Base-by-base conservation (phyloP, 2,329 filamentous ascomycete species). In the Drechslerella stenobrocha region DNA sequence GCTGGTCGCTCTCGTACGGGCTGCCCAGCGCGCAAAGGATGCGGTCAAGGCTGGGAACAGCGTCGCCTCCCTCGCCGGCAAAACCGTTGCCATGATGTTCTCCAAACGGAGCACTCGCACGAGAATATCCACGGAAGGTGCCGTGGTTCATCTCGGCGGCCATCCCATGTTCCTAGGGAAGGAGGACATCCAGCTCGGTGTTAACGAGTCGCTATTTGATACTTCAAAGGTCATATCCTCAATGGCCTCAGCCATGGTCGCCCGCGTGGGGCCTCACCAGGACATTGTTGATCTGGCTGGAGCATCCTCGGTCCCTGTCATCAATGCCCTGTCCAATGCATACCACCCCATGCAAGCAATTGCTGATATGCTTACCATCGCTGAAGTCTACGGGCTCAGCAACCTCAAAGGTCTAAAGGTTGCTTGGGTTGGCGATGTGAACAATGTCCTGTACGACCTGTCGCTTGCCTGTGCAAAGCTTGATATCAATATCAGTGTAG, bases 161-260 rank as follows among this genome's bases (percentile, higher is more conserved):
- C 88, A 96, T 73, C 87, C 93, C 20, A 96, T 98, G 91, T 98
- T 98, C 76, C 78, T 98, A 63, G 90, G 91, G 74, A 93, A 91
- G 75, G 87, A 95, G 57, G 93, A 98, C 75, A 98, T 98, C 70
- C 93, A 98, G 77, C 81, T 98, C 18, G 93, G 93, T 52, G 93
- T 91, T 70, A 98, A 98, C 74, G 93, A 98, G 78, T 91, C 89
- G 3, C 81, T 97, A n/a, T 87, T 89, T 75, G 93, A 98, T 77
- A 96, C 91, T 3, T 87, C 89, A 0, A 82, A 88, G 37, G 90
- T 98, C 70, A 90, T 98, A 72, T 96, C 90, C n/a, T 95, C 89
- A 61, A 93, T 93, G 89, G 87, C 87, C 4, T 88, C 87, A 2
- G 88, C 86, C 75, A 89, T 92, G 78, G 87, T 93, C 2, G 89